These are phyloP conservation scores for Stenocarpella maydis DNA, from an alignment of 2,329 filamentous ascomycete genomes.

Conservation along the genomic window DNA sequence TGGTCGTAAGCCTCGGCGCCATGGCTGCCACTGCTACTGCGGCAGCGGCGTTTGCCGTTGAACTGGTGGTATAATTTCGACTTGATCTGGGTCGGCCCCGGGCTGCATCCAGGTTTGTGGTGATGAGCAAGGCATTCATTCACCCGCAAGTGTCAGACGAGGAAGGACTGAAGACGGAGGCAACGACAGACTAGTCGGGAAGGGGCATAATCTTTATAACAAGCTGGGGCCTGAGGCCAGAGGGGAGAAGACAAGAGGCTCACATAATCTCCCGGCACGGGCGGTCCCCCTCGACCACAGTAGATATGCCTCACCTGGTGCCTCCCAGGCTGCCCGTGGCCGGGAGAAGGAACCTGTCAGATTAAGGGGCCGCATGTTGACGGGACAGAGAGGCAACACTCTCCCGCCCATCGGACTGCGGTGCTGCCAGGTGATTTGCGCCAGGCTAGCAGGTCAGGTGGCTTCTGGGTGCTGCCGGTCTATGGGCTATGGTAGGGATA, in stretches of 20 bases:
- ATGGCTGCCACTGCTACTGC: conserved; percentile 11
- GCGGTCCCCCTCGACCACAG: conserved; percentile 15
- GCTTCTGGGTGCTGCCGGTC: conserved; percentile 27
- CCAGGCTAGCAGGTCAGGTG: conserved; percentile 30
- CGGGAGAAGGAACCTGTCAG: conserved; percentile 12
- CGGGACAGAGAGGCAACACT: conserved; percentile 12
- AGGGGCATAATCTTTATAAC: conserved; percentile 32
- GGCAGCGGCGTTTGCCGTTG: background rate
- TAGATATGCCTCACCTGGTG: conserved; percentile 16
- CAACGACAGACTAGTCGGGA: background rate
- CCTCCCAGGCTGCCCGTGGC: conserved; percentile 6
- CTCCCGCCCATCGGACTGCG: background rate
- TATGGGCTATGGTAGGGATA: background rate
- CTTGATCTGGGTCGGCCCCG: background rate
- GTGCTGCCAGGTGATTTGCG: conserved; percentile 26
- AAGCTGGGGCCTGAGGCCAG: conserved; percentile 2
- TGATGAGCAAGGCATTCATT: conserved; percentile 12
- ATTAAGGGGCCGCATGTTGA: conserved; percentile 21
- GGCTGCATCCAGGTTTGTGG: conserved; percentile 3
- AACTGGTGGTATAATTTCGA: conserved; percentile 1
- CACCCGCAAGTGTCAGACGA: background rate
- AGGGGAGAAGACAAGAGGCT: conserved; percentile 18
- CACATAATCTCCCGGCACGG: conserved; percentile 23
- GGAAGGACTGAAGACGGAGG: conserved; percentile 3
- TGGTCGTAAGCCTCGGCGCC: conserved; percentile 37